A percentile compares a stretch with the other conserved stretches of the same genome.
Evolutionary conservation across 441 rosid species (phyloP).

Genomic region (Pelargonium australe): DNA sequence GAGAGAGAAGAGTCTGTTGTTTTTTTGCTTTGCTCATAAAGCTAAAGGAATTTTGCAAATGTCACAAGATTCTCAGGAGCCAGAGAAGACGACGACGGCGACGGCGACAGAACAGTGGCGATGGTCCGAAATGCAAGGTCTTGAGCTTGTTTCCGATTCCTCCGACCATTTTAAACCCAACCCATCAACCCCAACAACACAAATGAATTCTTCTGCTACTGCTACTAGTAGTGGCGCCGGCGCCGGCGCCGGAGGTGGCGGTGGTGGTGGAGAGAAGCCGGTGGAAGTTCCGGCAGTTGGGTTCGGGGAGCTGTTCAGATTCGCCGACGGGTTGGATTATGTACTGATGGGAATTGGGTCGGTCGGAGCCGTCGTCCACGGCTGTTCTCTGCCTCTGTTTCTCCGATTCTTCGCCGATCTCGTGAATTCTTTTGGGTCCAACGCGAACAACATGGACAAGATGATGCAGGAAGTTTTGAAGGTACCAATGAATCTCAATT

Average conservation of each 20-base stretch:
- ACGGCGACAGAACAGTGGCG: conserved; percentile 68
- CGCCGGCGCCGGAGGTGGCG: conserved; percentile 17
- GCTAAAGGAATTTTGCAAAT: conserved; percentile 42
- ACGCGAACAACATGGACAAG: conserved; percentile 78
- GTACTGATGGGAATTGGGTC: conserved; percentile 95
- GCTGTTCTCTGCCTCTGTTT: conserved; percentile 86
- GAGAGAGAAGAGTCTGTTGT: background rate
- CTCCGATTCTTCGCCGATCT: conserved; percentile 97
- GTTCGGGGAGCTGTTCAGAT: conserved; percentile 82
- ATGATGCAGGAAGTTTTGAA: conserved; percentile 96
- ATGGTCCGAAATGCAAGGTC: conserved; percentile 99
- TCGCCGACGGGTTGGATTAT: conserved; percentile 89
- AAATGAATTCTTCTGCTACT: conserved; percentile 8
- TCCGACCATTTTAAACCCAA: conserved; percentile 33
- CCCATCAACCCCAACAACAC: conserved; percentile 19
- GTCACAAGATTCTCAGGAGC: conserved; percentile 73
- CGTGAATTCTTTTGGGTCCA: conserved; percentile 94
- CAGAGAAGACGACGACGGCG: conserved; percentile 32
- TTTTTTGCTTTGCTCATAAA: background rate
- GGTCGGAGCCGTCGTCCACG: conserved; percentile 87
- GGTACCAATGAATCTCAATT: conserved; percentile 31
- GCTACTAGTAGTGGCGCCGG: conserved; percentile 22
- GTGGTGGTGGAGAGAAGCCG: conserved; percentile 39
- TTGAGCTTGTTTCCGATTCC: conserved; percentile 66
- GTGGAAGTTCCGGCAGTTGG: conserved; percentile 51